Evolutionary conservation across 305 asterid species (phyloP).

Genomic region (Fraxinus baroniana): DNA sequence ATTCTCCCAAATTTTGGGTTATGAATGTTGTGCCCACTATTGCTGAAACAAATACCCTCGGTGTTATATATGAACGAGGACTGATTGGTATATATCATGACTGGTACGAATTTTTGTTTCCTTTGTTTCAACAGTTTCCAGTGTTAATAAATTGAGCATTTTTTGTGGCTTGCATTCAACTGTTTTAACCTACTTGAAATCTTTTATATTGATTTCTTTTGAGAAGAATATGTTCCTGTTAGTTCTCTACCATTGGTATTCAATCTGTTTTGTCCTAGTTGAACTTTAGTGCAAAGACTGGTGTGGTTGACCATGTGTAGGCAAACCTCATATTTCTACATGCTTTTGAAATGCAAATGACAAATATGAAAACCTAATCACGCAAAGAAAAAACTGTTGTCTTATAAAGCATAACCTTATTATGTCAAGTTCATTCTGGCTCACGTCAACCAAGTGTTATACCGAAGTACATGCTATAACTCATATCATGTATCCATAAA

Average conservation of each 20-base stretch:
- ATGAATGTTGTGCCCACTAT: constrained; percentile 91
- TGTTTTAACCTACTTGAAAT: not conserved
- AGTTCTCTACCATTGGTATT: not conserved
- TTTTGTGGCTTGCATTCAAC: not conserved
- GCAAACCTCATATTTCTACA: not conserved
- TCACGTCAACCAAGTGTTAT: not conserved
- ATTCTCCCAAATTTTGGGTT: constrained; percentile 84
- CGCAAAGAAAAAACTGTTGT: not conserved
- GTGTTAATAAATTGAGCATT: not conserved
- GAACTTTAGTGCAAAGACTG: not conserved
- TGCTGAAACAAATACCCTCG: constrained; percentile 73
- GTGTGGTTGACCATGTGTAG: not conserved
- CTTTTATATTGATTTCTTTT: not conserved
- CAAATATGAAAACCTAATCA: not conserved
- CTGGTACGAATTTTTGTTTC: constrained; percentile 47
- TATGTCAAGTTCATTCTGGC: not conserved
- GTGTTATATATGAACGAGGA: constrained; percentile 83
- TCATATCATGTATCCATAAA: not conserved
- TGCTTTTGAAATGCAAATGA: not conserved
- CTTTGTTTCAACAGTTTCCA: constrained; percentile 7
- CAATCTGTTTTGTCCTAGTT: not conserved
- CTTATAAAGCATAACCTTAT: not conserved
- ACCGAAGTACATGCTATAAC: not conserved
- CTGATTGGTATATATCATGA: constrained; percentile 86
- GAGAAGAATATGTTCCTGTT: not conserved